These are phyloP conservation scores for Fraxinus greggii DNA, from an alignment of 305 asterid genomes.

Conservation along the genomic window DNA sequence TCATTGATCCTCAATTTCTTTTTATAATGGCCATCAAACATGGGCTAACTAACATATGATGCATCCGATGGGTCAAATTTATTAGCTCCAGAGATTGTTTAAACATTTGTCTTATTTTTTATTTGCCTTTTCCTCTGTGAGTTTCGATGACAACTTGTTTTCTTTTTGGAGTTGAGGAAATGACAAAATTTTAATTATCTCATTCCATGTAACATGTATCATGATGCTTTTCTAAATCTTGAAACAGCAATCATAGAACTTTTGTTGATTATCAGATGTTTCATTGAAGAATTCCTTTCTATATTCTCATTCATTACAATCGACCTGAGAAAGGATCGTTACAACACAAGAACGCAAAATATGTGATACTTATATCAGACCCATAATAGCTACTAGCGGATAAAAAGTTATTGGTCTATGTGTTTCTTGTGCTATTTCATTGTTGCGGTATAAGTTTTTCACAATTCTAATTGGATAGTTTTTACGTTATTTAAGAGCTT, in stretches of 20 bases:
- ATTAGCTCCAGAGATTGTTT: neutral
- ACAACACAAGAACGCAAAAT: neutral
- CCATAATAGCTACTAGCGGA: neutral
- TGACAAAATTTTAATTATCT: neutral
- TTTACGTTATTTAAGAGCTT: neutral
- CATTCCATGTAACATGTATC: neutral
- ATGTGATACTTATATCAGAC: neutral
- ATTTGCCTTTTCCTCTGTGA: slow-evolving; percentile 5
- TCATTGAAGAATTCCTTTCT: neutral
- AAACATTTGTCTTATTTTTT: neutral
- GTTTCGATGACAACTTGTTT: slow-evolving; percentile 8
- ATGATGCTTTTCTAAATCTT: slow-evolving; percentile 1
- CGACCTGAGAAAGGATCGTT: neutral
- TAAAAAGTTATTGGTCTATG: neutral
- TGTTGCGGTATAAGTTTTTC: neutral
- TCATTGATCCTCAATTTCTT: neutral
- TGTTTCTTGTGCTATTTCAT: neutral
- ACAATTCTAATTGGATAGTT: neutral
- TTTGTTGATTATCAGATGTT: neutral
- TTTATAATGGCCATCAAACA: neutral
- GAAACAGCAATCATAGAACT: neutral
- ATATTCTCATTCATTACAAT: neutral
- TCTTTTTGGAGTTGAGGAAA: neutral
- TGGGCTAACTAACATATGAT: neutral
- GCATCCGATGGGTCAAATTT: neutral